Conservation (phyloP, 805 yeast species). For the Candida vaughaniae region DNA sequence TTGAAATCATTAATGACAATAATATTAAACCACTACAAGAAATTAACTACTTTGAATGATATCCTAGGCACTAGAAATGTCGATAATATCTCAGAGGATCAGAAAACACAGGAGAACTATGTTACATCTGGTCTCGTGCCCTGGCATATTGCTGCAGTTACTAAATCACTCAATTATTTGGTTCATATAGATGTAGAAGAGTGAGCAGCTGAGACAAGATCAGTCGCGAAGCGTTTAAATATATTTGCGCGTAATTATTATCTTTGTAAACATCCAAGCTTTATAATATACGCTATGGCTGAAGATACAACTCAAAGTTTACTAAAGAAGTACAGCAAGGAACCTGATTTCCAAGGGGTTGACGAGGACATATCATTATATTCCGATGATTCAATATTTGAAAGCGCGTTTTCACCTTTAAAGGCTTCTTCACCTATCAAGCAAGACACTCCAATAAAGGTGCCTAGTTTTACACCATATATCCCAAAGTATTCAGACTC, state of each 20-base stretch:
- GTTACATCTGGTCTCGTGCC: constrained; percentile 48
- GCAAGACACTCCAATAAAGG: constrained; percentile 7
- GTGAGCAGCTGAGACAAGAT: constrained; percentile 10
- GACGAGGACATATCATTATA: constrained; percentile 14
- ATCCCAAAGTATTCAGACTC: background rate
- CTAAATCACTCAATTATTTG: constrained; percentile 55
- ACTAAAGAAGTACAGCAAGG: constrained; percentile 5
- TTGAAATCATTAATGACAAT: constrained; percentile 53
- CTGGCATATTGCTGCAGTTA: constrained; percentile 72
- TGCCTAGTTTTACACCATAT: constrained; percentile 5
- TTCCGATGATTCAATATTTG: constrained; percentile 16
- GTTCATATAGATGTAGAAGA: constrained; percentile 56
- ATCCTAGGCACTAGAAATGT: constrained; percentile 31
- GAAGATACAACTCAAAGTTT: constrained; percentile 6
- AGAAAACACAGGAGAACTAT: constrained; percentile 7
- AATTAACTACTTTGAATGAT: constrained; percentile 46
- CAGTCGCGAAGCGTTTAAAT: too few species aligned
- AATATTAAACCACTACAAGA: constrained; percentile 60
- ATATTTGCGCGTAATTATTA: too few species aligned
- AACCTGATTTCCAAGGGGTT: background rate
- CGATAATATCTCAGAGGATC: constrained; percentile 11
- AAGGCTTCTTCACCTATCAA: constrained; percentile 5
- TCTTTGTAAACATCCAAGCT: too few species aligned
- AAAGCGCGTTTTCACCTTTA: constrained; percentile 2
- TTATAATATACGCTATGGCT: constrained; percentile 3